Conservation (phyloP, 2,329 filamentous ascomycete species). For the Neonectria punicea region DNA sequence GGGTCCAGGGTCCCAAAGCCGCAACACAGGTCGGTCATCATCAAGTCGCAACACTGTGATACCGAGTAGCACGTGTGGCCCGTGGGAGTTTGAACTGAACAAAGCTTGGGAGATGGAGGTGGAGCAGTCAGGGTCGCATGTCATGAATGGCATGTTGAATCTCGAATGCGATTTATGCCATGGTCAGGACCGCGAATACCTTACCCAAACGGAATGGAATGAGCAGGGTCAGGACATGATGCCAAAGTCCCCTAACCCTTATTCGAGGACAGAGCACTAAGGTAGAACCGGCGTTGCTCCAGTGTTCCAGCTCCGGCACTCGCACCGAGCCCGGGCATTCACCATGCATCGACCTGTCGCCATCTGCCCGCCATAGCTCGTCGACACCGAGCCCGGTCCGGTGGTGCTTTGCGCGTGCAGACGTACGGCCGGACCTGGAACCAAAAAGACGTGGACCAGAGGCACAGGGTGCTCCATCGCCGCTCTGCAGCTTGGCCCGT, state of each 20-base stretch:
- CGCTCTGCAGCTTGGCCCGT: background rate
- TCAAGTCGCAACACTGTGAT: background rate
- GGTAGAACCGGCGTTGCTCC: background rate
- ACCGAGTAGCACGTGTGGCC: background rate
- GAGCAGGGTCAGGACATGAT: background rate
- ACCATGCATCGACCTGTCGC: conserved; percentile 9
- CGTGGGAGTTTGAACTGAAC: background rate
- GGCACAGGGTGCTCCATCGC: conserved; percentile 9
- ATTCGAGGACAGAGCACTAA: conserved; percentile 5
- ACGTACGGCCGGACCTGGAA: conserved; percentile 17
- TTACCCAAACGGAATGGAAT: background rate
- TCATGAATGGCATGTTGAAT: conserved; percentile 17
- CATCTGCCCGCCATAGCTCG: conserved; percentile 12
- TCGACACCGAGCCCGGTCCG: conserved; percentile 20
- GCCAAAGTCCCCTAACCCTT: conserved; percentile 21
- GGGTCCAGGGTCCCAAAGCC: conserved; percentile 5
- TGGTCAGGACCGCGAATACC: conserved; percentile 9
- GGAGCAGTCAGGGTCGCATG: conserved; percentile 9
- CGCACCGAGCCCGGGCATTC: conserved; percentile 5
- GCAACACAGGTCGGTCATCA: background rate
- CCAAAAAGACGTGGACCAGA: conserved; percentile 18
- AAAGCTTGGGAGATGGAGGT: conserved; percentile 4
- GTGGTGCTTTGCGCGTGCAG: conserved; percentile 21
- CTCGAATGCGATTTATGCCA: background rate
- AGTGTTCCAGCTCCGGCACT: conserved; percentile 14